Percentiles rank a stretch among this genome's conserved stretches.
Conservation (phyloP, 2,329 filamentous ascomycete species). For the Pyrenochaeta sp. region DNA sequence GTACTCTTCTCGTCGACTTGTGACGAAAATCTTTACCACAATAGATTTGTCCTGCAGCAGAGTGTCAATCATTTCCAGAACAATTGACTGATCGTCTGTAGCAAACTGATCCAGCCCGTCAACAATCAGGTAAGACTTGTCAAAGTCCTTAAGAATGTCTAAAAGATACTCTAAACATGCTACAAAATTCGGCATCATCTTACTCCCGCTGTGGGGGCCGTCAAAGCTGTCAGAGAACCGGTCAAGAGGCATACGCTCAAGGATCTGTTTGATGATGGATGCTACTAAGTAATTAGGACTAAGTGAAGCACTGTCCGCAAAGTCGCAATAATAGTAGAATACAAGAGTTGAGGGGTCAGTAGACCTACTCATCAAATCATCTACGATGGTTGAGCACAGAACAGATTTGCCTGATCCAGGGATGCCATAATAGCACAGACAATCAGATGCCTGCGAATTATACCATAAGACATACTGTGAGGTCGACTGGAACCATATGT, state of each 20-base stretch:
- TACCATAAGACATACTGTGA: slow-evolving; percentile 15
- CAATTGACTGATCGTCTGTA: slow-evolving; percentile 1
- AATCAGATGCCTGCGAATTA: slow-evolving; percentile 6
- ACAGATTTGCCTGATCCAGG: slow-evolving; percentile 34
- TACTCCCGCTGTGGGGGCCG: slow-evolving; percentile 1
- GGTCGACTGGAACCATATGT: slow-evolving; percentile 18
- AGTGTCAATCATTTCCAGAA: slow-evolving; percentile 3
- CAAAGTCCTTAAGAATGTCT: slow-evolving; percentile 4
- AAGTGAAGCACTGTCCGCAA: slow-evolving; percentile 16
- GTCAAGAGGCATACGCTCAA: slow-evolving; percentile 9
- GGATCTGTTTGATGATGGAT: slow-evolving; percentile 21
- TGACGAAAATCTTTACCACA: slow-evolving; percentile 16
- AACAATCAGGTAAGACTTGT: slow-evolving; percentile 12
- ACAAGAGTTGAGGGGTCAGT: background rate
- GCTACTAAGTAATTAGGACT: slow-evolving; percentile 10
- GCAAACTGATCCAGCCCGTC: slow-evolving; percentile 28
- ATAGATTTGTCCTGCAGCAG: background rate
- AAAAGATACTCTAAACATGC: background rate
- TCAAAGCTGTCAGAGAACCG: slow-evolving; percentile 13
- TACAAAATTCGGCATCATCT: background rate
- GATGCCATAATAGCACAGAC: slow-evolving; percentile 30
- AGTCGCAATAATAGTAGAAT: slow-evolving; percentile 27
- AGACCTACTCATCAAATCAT: background rate
- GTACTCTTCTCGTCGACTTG: slow-evolving; percentile 22
- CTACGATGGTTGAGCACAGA: slow-evolving; percentile 15